Evolutionary conservation across 192 early-diverging fungal genomes (phyloP), one percentile per base, ranked within the genome.

Genomic region (Coemansia sp.): DNA sequence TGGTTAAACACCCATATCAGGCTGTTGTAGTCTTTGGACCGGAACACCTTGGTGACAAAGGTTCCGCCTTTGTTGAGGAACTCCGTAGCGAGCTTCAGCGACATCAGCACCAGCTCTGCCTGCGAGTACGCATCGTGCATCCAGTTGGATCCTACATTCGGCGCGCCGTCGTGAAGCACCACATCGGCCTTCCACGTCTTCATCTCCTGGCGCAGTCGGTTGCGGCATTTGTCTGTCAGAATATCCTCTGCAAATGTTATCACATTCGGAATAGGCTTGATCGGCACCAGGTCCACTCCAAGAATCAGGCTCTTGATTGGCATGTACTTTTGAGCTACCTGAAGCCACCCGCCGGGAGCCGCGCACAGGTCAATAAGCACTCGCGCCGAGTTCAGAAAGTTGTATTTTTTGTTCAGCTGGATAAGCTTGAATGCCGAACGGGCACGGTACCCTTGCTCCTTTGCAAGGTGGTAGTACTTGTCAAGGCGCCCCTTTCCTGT

Each of bases 391-490:
- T 92, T 90, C 20, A 99, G 68, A 69, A 99, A 96, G 80, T 90
- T 91, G 80, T 92, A 99, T 72, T 99, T 97, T 79, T 95, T 96
- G 83, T 99, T 99, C 43, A 99, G 84, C 76, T 99, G 96, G 60
- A 99, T 93, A 40, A 99, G 84, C 84, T 99, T 99, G 85, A 94
- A 99, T 56, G 96, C 96, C 45, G 96, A 94, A 81, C 96, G 93
- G 53, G 96, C 93, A 62, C 94, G 87, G 83, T 93, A 99, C 50
- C 96, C 96, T 70, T 96, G 93, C 66, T 99, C 96, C 82, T 99
- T 99, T 76, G 96, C 96, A 84, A 99, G 87, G 70, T 99, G 90
- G 82, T 97, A 99, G 86, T 94, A 98, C 84, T 97, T 97, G 83
- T 99, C 96, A 81, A 99, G 86, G 79, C 96, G 91, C 34, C 94